Percentiles rank a stretch among this genome's conserved stretches.
phyloP scores from a whole-genome alignment of 352 stramenopile species.

The Phytopythium delawarense region DNA sequence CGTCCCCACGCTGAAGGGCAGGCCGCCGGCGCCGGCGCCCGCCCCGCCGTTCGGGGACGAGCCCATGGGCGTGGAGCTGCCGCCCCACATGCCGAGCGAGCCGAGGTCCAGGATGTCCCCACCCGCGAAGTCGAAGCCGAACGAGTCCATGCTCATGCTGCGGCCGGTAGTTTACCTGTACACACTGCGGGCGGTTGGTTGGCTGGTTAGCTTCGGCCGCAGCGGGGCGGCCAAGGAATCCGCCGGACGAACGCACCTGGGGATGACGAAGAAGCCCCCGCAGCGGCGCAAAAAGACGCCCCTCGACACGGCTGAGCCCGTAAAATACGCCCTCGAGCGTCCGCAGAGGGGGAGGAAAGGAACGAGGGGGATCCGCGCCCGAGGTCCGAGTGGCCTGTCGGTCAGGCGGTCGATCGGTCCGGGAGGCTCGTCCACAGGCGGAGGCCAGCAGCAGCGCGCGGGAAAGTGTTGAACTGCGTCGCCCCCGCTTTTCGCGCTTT shows the following conservation, averaged over 20 bases:
- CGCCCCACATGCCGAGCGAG: constrained; percentile 65
- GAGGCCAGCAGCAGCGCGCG: no score
- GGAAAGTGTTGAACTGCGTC: no score
- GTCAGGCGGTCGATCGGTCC: no score
- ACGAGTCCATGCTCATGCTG: constrained; percentile 66
- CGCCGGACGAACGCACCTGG: no score
- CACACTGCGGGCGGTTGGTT: neutral
- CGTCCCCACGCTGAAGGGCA: constrained; percentile 84
- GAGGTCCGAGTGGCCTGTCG: no score
- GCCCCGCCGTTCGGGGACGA: constrained; percentile 49
- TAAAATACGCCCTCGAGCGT: constrained; percentile 1
- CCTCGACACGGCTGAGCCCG: neutral
- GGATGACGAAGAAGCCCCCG: no score
- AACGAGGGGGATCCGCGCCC: neutral
- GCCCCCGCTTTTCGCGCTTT: no score
- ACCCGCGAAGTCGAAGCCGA: constrained; percentile 78
- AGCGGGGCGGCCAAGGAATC: no score
- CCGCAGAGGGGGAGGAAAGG: neutral
- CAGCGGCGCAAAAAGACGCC: neutral
- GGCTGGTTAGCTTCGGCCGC: neutral
- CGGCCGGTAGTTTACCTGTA: neutral
- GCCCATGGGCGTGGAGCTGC: constrained; percentile 54
- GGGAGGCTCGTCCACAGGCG: no score
- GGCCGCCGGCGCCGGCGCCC: constrained; percentile 15
- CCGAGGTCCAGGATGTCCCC: constrained; percentile 73